Evolutionary conservation across 352 stramenopile species (phyloP).

Genomic region (Hyaloperonospora arabidopsidis): DNA sequence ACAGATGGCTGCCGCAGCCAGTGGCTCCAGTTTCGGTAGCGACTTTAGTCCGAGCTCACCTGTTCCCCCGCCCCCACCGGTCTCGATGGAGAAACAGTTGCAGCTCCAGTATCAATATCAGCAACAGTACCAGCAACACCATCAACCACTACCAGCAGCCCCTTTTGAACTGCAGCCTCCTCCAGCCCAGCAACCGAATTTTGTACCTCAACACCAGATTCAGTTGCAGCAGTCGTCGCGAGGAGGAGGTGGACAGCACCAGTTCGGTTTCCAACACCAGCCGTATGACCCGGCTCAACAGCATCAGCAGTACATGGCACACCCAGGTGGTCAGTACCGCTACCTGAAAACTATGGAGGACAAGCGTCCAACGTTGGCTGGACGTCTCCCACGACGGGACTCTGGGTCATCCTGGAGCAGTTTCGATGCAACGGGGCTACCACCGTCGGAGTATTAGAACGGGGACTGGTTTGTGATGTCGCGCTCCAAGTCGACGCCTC

Average conservation of each 20-base stretch:
- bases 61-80: conserved; percentile 18
- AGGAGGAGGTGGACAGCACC: conserved; percentile 14
- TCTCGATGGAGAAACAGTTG: conserved; percentile 43
- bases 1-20: conserved; percentile 39
- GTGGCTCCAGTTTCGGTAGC: conserved; percentile 12
- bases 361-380: conserved; percentile 27
- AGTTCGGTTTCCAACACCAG: conserved; percentile 33
- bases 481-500: conserved; percentile 2
- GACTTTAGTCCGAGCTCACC: conserved; percentile 22
- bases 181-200: conserved; percentile 28
- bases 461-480: too few species aligned
- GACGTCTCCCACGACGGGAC: conserved; percentile 38
- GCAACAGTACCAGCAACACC: conserved; percentile 44
- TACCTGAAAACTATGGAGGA: conserved; percentile 71
- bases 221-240: conserved; percentile 28
- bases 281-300: conserved; percentile 32
- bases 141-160: conserved; percentile 32
- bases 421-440: conserved; percentile 37
- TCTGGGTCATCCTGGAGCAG: conserved; percentile 47
- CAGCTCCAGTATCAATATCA: conserved; percentile 61
- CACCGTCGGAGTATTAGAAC: conserved; percentile 33
- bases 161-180: conserved; percentile 26
- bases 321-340: conserved; percentile 41
- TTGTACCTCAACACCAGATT: conserved; percentile 35
- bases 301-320: conserved; percentile 28